These are phyloP conservation scores for Candida arabinofermentans DNA, from an alignment of 805 yeast genomes.

Conservation along the genomic window DNA sequence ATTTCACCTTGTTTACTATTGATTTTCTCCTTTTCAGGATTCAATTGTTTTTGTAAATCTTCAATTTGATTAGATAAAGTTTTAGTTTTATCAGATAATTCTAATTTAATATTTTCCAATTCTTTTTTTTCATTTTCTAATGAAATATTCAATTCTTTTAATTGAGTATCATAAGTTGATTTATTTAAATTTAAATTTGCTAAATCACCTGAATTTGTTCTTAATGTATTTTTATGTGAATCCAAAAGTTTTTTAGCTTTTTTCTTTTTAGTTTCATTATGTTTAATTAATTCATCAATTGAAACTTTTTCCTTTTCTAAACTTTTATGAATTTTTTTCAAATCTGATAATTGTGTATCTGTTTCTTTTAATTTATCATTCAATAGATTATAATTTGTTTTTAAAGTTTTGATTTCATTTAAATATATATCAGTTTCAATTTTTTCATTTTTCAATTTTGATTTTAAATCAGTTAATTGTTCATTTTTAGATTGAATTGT, in stretches of 20 bases:
- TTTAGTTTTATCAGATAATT: conserved; percentile 71
- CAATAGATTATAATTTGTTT: conserved; percentile 26
- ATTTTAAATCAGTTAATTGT: conserved; percentile 35
- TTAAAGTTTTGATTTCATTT: conserved; percentile 32
- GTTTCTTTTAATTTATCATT: conserved; percentile 20
- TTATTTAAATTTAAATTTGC: conserved; percentile 42
- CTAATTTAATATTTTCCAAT: conserved; percentile 61
- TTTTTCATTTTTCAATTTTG: conserved; percentile 40
- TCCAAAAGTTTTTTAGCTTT: conserved; percentile 55
- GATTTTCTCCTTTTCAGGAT: conserved; percentile 78
- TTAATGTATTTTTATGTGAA: conserved; percentile 41
- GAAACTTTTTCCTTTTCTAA: conserved; percentile 60
- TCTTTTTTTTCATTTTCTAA: conserved; percentile 49
- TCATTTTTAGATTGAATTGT: conserved; percentile 36
- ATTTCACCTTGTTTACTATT: conserved; percentile 60
- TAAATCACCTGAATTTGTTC: conserved; percentile 44
- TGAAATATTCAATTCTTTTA: conserved; percentile 40
- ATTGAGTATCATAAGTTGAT: conserved; percentile 39
- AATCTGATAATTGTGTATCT: conserved; percentile 25
- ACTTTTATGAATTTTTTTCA: conserved; percentile 36
- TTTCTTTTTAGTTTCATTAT: conserved; percentile 51
- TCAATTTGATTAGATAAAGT: conserved; percentile 64
- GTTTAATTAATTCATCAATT: conserved; percentile 72
- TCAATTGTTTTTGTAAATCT: conserved; percentile 56
- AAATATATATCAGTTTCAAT: conserved; percentile 37